Evolutionary conservation across 768 basidiomycete species (phyloP).

Genomic region (Lactarius hatsudake): DNA sequence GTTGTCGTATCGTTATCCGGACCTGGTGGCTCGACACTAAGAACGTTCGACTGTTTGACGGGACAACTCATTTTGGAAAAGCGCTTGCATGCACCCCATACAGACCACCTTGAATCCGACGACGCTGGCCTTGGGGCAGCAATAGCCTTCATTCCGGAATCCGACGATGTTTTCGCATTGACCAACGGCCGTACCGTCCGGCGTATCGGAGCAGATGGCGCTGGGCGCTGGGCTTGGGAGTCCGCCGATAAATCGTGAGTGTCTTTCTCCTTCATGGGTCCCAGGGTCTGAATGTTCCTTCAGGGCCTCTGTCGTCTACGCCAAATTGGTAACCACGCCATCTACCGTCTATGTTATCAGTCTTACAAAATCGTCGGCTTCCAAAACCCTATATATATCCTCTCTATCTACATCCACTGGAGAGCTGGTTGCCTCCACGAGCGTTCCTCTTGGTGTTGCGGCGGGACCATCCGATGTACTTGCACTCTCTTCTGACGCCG

Average conservation of each 20-base stretch:
- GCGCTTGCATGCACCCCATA: constrained; percentile 47
- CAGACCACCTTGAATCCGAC: constrained; percentile 49
- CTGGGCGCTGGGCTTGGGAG: constrained; percentile 68
- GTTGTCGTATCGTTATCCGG: constrained; percentile 76
- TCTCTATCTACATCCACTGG: constrained; percentile 57
- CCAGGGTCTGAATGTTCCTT: constrained; percentile 10
- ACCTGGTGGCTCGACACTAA: constrained; percentile 62
- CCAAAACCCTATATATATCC: constrained; percentile 67
- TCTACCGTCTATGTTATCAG: constrained; percentile 56
- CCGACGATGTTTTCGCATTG: constrained; percentile 47
- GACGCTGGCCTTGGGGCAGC: constrained; percentile 60
- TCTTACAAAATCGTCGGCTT: constrained; percentile 41
- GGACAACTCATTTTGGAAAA: constrained; percentile 69
- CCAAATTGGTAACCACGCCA: constrained; percentile 54
- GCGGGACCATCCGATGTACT: constrained; percentile 39
- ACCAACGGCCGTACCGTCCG: constrained; percentile 61
- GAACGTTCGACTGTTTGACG: constrained; percentile 60
- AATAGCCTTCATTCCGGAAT: constrained; percentile 41
- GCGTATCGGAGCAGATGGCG: constrained; percentile 52
- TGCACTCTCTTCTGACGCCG: constrained; percentile 31
- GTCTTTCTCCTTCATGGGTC: background rate
- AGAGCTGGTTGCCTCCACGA: constrained; percentile 44
- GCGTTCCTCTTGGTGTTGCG: constrained; percentile 52
- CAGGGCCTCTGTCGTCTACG: constrained; percentile 65
- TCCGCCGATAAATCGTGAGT: constrained; percentile 63